Conservation (phyloP, 2,329 filamentous ascomycete genomes). For the Venturia asperata region DNA sequence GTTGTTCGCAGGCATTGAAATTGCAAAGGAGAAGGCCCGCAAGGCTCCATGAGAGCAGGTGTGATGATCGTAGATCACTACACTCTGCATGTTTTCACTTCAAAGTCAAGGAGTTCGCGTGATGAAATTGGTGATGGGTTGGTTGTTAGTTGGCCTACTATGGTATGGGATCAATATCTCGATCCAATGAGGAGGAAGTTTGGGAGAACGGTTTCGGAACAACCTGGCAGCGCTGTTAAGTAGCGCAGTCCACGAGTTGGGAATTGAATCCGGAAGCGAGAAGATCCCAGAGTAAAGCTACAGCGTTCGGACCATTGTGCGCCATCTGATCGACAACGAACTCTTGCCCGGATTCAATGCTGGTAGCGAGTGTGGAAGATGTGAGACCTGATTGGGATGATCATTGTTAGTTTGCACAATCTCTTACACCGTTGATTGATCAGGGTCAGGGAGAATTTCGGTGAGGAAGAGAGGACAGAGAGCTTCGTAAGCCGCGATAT, state of each 20-base stretch:
- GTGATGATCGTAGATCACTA: neutral
- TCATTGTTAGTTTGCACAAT: neutral
- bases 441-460: neutral
- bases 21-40: neutral
- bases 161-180: neutral
- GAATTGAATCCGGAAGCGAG: neutral
- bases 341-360: neutral
- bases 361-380: neutral
- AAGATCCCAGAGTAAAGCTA: neutral
- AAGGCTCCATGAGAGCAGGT: neutral
- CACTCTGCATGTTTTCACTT: neutral
- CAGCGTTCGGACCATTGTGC: neutral
- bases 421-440: neutral
- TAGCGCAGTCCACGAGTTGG: neutral
- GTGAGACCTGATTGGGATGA: neutral
- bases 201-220: neutral
- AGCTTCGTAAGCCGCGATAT: neutral
- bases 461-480: neutral
- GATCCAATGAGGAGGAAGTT: neutral
- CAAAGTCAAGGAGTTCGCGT: neutral
- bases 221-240: neutral
- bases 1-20: neutral
- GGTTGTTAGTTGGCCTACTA: too few relatives aligned
- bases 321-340: neutral
- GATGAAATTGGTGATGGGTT: neutral